Percentiles rank a stretch among this genome's conserved stretches.
These are phyloP conservation scores for Suillus subluteus DNA, from an alignment of 768 basidiomycete genomes.

Conservation along the genomic window DNA sequence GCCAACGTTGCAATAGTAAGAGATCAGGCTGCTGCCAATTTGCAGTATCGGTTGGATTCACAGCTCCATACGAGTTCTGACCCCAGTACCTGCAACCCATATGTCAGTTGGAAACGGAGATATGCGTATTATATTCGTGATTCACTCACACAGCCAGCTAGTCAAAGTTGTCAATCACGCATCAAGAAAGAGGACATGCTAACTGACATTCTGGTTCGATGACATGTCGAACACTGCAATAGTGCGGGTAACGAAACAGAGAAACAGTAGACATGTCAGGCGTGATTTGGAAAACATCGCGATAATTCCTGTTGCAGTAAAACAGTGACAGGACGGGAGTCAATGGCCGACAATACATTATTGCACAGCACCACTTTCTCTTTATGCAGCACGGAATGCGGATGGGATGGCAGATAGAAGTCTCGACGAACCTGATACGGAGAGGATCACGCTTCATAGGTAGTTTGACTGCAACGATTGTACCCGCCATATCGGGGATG, in stretches of 20 bases:
- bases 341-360: neutral
- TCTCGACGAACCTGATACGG: neutral
- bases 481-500: neutral
- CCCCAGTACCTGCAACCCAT: constrained; percentile 36
- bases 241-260: neutral
- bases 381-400: constrained; percentile 10
- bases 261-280: constrained; percentile 15
- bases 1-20: constrained; percentile 36
- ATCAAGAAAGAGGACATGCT: neutral
- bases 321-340: constrained; percentile 6
- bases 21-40: constrained; percentile 37
- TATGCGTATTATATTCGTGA: neutral
- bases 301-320: neutral
- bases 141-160: constrained; percentile 30
- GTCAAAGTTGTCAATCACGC: neutral
- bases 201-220: constrained; percentile 26
- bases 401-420: neutral
- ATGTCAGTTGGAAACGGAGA: constrained; percentile 6
- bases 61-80: constrained; percentile 42
- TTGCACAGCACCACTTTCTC: neutral
- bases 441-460: neutral
- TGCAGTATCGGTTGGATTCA: constrained; percentile 30
- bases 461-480: neutral
- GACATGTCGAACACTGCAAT: constrained; percentile 30
- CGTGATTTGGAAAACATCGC: neutral